phyloP scores from a whole-genome alignment of 805 yeast genomes.

The Blastobotrys attinorum region DNA sequence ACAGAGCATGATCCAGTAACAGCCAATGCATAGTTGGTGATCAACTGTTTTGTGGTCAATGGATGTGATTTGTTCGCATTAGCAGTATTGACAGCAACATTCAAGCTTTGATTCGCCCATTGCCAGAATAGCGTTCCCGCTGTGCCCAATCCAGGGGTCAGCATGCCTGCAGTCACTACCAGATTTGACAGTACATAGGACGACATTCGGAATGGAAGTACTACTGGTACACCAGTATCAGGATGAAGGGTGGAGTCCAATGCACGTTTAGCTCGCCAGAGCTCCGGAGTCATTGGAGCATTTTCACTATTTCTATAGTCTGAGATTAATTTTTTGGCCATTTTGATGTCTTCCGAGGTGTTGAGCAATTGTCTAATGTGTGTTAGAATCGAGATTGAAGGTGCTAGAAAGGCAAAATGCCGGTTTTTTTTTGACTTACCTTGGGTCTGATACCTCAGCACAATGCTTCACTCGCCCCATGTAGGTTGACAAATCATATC shows the following conservation, averaged over 20 bases:
- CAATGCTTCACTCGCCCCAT: slow-evolving; percentile 94
- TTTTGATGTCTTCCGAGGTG: slow-evolving; percentile 51
- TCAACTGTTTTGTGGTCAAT: slow-evolving; percentile 65
- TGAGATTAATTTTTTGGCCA: slow-evolving; percentile 58
- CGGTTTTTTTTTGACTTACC: too few relatives aligned
- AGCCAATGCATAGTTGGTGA: slow-evolving; percentile 75
- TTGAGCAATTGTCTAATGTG: slow-evolving; percentile 61
- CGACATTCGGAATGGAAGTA: slow-evolving; percentile 95
- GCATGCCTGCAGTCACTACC: slow-evolving; percentile 96
- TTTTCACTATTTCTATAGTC: slow-evolving; percentile 70
- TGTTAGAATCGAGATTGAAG: too few relatives aligned
- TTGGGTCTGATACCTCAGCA: slow-evolving; percentile 86
- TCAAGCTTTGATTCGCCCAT: slow-evolving; percentile 91
- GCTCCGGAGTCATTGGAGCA: slow-evolving; percentile 60
- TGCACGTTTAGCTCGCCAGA: slow-evolving; percentile 83
- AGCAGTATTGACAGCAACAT: slow-evolving; percentile 94
- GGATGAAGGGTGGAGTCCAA: slow-evolving; percentile 94
- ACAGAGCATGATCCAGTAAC: slow-evolving; percentile 94
- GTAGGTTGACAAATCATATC: slow-evolving; percentile 72
- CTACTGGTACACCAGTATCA: slow-evolving; percentile 89
- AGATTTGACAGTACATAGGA: slow-evolving; percentile 87
- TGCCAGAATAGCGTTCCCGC: slow-evolving; percentile 96
- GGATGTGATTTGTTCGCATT: slow-evolving; percentile 96
- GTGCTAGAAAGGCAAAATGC: too few relatives aligned
- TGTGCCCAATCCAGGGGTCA: slow-evolving; percentile 86